phyloP scores from a whole-genome alignment of 345 rosid species.

The Erucastrum elatum region DNA sequence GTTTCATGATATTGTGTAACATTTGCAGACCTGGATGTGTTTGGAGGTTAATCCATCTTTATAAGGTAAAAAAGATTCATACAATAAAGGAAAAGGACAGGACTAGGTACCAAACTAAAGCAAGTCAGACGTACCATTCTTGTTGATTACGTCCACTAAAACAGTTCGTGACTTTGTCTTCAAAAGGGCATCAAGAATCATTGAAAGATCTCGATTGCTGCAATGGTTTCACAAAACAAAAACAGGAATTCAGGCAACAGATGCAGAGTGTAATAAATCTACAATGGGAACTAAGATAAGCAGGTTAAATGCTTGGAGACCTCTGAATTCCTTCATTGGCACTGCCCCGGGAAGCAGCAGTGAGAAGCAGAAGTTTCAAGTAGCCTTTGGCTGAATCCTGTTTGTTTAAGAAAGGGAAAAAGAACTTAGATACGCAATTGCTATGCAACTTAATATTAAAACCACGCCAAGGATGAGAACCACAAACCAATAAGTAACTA shows the following conservation, averaged over 20 bases:
- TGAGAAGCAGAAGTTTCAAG: conserved; percentile 92
- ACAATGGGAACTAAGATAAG: conserved; percentile 19
- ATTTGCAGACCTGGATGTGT: conserved; percentile 76
- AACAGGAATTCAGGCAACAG: conserved; percentile 26
- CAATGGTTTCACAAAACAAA: conserved; percentile 37
- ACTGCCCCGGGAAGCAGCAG: conserved; percentile 91
- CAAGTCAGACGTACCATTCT: conserved; percentile 64
- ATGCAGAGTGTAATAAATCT: conserved; percentile 1
- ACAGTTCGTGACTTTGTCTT: conserved; percentile 90
- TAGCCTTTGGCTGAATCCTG: conserved; percentile 94
- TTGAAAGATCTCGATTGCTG: conserved; percentile 98
- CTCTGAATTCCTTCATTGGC: conserved; percentile 90
- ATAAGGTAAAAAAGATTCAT: conserved; percentile 14
- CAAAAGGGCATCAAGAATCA: conserved; percentile 98
- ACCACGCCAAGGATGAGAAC: conserved; percentile 9
- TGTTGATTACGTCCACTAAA: conserved; percentile 75
- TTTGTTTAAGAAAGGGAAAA: conserved; percentile 31
- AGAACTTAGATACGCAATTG: conserved; percentile 20
- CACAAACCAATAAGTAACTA: neutral
- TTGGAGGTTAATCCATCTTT: conserved; percentile 26
- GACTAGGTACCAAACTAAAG: conserved; percentile 16
- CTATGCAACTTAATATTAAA: neutral
- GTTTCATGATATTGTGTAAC: conserved; percentile 97
- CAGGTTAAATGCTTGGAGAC: conserved; percentile 41
- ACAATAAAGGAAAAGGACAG: conserved; percentile 17